Base-by-base conservation (phyloP, 805 yeast genomes). In the Candida vartiovaarae region DNA sequence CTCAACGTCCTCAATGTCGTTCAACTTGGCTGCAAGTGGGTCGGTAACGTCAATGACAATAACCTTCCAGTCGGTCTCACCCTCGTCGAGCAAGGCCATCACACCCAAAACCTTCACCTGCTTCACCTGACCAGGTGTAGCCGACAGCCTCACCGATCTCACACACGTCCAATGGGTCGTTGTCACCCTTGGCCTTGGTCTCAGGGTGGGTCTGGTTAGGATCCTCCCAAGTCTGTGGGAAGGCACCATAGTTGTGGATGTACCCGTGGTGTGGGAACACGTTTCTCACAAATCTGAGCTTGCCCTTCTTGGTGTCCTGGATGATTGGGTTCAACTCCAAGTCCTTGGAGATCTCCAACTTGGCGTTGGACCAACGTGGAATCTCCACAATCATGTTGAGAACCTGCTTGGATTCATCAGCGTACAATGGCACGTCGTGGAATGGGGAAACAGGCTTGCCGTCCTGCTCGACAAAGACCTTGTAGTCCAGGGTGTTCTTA, bases 211-310 rank as follows among this genome's bases (percentile, higher is more conserved):
- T 64, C 63, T 56, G 74, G 58, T 68, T 78, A 65, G 80, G 86
- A 34, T 57, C 63, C 40, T 58, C 62, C 62, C 61, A 57, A 32
- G 60, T 51, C 67, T 91, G 97, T 54, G 98, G 98, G 78, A 91
- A 84, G 40, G 97, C 97, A 66, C 98, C 99, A 66, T 91, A 91
- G 75, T 93, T 93, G 74, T 89, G 96, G 57, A 91, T 91, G 75
- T 93, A 91, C 58, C 99, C 99, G 67, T 93, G 95, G 75, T 86
- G 95, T 42, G 99, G 99, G 87, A 91, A 91, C 67, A 95, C 81
- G 79, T 93, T 93, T 74, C 95, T 83, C 48, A 93, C 98, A 58
- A 83, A 93, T 72, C 98, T 82, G 61, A 89, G 79, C 68, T 88
- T 84, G 55, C 97, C 98, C 76, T 93, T 91, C 76, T 93, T 93